Base-by-base conservation (phyloP, 495 filamentous ascomycete species). In the Trichoderma asperelloides region DNA sequence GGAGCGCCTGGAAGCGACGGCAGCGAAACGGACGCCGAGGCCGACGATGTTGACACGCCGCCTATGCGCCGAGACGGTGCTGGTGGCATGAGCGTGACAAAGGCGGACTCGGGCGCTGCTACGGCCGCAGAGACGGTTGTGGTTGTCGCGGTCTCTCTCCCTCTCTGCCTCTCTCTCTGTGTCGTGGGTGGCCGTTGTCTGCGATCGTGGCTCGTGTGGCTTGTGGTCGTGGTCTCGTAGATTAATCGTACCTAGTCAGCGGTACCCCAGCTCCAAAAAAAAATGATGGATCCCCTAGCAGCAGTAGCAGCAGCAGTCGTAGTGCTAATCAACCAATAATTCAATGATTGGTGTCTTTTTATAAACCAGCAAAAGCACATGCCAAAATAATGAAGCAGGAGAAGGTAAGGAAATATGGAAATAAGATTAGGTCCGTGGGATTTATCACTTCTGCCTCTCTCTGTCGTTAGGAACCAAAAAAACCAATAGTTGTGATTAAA, bases 21-120 rank as follows among this genome's bases (percentile, higher is more conserved):
- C 18, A 64, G n/a, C 62, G 62, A 64, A 30, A 39, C 62, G 62
- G 33, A 40, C 62, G 33, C 40, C 62, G 62, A 40, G 33, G 33
- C 62, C 62, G 62, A 45, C 49, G 65, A 66, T 51, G 65, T 60
- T 25, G 55, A 60, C 55, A 60, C 23, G 55, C 55, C 55, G 55
- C 55, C 55, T 23, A 11, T 60, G 27, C 55, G 23, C 55, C 55
- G 55, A 60, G 55, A 60, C n/a, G 43, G 43, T 47, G n/a, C 43
- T 60, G 55, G 9, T 60, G 55, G 55, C 55, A 60, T 60, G 55
- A 30, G 62, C 62, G 62, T 25, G 33, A 40, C 33, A 18, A 37
- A 28, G 25, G 62, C 62, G 27, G 62, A 13, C 62, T 64, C n/a
- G 62, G 15, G 62, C 7, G 62, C 62, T 64, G 62, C 28, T 15